Evolutionary conservation across 371 early-diverging fungal species (phyloP), one percentile per base, ranked within the genome.

Genomic region (Thermomucor indicae-seudaticae): DNA sequence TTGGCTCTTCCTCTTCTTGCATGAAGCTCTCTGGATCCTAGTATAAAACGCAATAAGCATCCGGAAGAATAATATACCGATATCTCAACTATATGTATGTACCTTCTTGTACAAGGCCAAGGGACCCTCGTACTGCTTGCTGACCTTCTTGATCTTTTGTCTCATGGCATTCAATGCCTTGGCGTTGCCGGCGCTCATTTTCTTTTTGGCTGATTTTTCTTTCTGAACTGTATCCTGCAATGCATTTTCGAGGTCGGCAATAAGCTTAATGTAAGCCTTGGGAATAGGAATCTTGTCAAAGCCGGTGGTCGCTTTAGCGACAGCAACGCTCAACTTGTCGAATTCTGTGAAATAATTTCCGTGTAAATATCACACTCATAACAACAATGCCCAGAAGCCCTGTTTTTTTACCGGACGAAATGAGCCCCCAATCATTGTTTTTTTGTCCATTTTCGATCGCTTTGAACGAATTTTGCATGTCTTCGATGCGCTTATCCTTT

Each of bases 131-230:
- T 81, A 84, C 41, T 71, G 61, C 73, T 91, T 93, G 67, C 79
- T 81, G 72, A 86, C 78, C 83, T 96, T 95, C 72, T 85, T 88
- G 62, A 95, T 57, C 68, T 91, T 92, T 66, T 92, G 93, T 80
- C 90, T 92, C 82, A 95, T 83, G 49, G 87, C 81, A 66, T 86
- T 95, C 70, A 93, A 70, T 14, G 93, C 90, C 63, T 91, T 91
- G 41, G 86, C 81, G 44, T 88, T 84, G 46, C 77, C 73, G 24
- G 89, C 75, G 62, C 83, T 91, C 81, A 91, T 87, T 80, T 91
- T 94, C 75, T 89, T 91, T 47, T 78, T 70, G 6, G 74, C 75
- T 14, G 84, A 70, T 77, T 91, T 89, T 49, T 80, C 76, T 55
- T 78, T 78, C 43, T 65, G 57, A 14, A 62, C 59, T 42, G 75